Evolutionary conservation across 2,329 filamentous ascomycete species (phyloP).

Genomic region (Diplocarpon mali): DNA sequence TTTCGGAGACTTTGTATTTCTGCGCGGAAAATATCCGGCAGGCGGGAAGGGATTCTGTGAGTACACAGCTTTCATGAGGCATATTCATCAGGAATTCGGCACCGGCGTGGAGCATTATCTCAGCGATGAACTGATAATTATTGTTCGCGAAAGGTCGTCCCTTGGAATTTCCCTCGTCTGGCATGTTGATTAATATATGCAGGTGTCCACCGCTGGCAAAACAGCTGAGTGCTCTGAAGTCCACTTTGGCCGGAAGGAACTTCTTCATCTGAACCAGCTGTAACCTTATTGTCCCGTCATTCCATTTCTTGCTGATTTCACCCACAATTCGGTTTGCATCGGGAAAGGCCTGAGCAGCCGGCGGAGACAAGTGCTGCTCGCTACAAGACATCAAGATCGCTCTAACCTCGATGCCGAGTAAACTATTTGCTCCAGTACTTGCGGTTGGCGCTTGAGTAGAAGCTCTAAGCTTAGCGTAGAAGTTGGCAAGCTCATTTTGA

Average conservation of each 20-base stretch:
- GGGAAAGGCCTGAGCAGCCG: conserved; percentile 1
- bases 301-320: conserved; percentile 6
- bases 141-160: conserved; percentile 1
- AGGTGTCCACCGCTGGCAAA: not conserved
- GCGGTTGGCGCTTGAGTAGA: not conserved
- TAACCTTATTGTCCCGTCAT: conserved; percentile 2
- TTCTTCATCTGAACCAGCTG: conserved; percentile 1
- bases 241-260: not conserved
- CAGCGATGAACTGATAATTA: conserved; percentile 4
- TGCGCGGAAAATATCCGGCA: not conserved
- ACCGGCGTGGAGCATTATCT: conserved; percentile 3
- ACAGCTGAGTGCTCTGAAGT: conserved; percentile 2
- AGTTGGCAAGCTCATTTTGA: conserved; percentile 1
- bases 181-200: conserved; percentile 1
- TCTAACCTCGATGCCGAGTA: conserved; percentile 3
- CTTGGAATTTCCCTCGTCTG: conserved; percentile 1
- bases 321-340: conserved; percentile 1
- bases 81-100: conserved; percentile 3
- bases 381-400: conserved; percentile 4
- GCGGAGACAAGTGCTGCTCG: not conserved
- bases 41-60: conserved; percentile 2
- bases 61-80: not conserved
- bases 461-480: not conserved
- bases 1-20: conserved; percentile 4
- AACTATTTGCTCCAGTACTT: conserved; percentile 1